Conservation (phyloP, 768 basidiomycete species). For the Mycena kentingensis region DNA sequence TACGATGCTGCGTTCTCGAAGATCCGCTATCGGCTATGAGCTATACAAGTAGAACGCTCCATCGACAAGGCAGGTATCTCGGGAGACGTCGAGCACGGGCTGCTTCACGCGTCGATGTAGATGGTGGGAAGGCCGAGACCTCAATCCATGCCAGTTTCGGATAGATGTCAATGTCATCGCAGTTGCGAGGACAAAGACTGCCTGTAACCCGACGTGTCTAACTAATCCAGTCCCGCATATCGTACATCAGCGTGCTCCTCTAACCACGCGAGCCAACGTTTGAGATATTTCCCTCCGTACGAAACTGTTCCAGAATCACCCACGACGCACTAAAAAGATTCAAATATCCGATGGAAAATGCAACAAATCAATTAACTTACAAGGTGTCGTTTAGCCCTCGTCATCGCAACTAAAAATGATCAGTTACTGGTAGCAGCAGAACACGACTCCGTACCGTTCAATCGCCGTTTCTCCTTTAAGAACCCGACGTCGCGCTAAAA, state of each 20-base stretch:
- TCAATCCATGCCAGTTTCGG: too few species aligned
- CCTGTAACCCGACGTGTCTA: too few species aligned
- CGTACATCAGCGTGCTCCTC: conserved; percentile 89
- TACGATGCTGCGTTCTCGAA: too few species aligned
- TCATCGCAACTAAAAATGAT: conserved; percentile 75
- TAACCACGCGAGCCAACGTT: conserved; percentile 89
- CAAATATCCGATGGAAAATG: neutral
- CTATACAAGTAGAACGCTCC: too few species aligned
- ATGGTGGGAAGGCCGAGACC: too few species aligned
- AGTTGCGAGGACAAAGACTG: too few species aligned
- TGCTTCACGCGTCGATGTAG: too few species aligned
- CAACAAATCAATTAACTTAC: conserved; percentile 53
- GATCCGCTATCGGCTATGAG: too few species aligned
- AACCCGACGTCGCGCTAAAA: conserved; percentile 87
- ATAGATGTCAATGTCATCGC: too few species aligned
- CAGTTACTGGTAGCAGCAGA: neutral
- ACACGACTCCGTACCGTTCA: conserved; percentile 69
- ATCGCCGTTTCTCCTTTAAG: conserved; percentile 84
- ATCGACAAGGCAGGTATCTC: too few species aligned
- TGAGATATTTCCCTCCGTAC: conserved; percentile 82
- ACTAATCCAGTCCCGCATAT: conserved; percentile 75
- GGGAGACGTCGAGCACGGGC: too few species aligned
- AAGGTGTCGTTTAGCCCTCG: conserved; percentile 83
- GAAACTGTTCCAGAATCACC: conserved; percentile 92
- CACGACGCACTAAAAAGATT: conserved; percentile 68